A percentile compares a stretch with the other conserved stretches of the same genome.
Conservation (phyloP, 257 asterid genomes). For the Asclepias syriaca region DNA sequence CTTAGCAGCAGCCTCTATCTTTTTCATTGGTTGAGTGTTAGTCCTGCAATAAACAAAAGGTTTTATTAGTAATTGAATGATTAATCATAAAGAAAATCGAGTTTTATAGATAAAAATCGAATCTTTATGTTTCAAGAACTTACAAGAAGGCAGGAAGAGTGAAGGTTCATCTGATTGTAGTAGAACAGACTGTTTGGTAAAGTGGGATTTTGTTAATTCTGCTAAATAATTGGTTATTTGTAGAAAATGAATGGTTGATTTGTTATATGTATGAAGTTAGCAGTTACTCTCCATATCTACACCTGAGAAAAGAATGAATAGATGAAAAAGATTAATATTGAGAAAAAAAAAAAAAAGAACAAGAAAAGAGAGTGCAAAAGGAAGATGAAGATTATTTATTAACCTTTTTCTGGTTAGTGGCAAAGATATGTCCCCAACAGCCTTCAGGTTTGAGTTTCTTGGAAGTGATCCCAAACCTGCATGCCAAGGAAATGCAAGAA, state of each 20-base stretch:
- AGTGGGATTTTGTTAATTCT: constrained; percentile 23
- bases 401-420: constrained; percentile 55
- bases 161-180: no score
- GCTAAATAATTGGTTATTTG: constrained; percentile 25
- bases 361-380: constrained; percentile 28
- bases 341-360: constrained; percentile 25
- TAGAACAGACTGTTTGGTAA: background rate
- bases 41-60: constrained; percentile 36
- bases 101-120: no score
- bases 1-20: constrained; percentile 17
- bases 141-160: no score
- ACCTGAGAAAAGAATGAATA: constrained; percentile 50
- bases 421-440: constrained; percentile 51
- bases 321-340: constrained; percentile 6
- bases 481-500: constrained; percentile 25
- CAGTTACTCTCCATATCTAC: constrained; percentile 42
- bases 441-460: constrained; percentile 43
- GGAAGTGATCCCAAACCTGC: constrained; percentile 38
- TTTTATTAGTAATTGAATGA: background rate
- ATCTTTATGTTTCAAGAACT: no score
- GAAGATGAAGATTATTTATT: constrained; percentile 21
- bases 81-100: background rate
- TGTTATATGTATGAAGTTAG: constrained; percentile 45
- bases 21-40: constrained; percentile 13
- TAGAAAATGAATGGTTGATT: constrained; percentile 21